Evolutionary conservation across 495 filamentous ascomycete genomes (phyloP), one percentile per base, ranked within the genome.

Genomic region (Usnea hakonensis): DNA sequence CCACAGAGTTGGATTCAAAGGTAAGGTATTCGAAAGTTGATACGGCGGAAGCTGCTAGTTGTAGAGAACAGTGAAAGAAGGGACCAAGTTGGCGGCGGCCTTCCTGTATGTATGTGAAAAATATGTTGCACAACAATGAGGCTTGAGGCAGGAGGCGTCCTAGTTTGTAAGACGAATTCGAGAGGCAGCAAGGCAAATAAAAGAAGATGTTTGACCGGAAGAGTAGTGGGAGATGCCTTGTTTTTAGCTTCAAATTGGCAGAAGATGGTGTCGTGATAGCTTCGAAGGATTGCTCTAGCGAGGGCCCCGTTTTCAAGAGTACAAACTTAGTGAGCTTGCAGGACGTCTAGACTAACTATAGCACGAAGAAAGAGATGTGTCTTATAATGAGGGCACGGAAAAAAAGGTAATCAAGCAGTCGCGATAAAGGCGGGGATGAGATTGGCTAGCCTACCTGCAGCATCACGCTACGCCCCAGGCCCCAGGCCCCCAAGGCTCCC

Each of bases 241-340:
- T 44, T 57, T 56, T 43, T 43, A 56, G 37, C 60, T 57, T 43
- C 30, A 14, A 28, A 36, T 30, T 36, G 40, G 35, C 17, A 37
- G 19, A 44, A 44, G 60, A 57, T 46, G 60, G 60, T 62, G 60
- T 46, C 37, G 30, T 62, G 60, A 54, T 57, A 46, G 60, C 60
- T 38, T 62, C 14, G 33, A 41, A 59, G 17, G 40, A 44, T 46
- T 48, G 28, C 17, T 28, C 53, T 62, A 62, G 54, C 30, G 30
- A 41, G 36, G n/a, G 58, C 58, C 44, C 58, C 32, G 16, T 55
- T 50, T 30, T 32, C 0, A 30, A 17, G 26, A 50, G 46, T 2
- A 30, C 21, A 17, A 17, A 17, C 2, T 50, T 16, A 32, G 46
- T 26, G n/a, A 50, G 26, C 26, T 50, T 30, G 46, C 21, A 48